Conservation (phyloP, 2,329 filamentous ascomycete genomes). For the Aureobasidium mangrovei region DNA sequence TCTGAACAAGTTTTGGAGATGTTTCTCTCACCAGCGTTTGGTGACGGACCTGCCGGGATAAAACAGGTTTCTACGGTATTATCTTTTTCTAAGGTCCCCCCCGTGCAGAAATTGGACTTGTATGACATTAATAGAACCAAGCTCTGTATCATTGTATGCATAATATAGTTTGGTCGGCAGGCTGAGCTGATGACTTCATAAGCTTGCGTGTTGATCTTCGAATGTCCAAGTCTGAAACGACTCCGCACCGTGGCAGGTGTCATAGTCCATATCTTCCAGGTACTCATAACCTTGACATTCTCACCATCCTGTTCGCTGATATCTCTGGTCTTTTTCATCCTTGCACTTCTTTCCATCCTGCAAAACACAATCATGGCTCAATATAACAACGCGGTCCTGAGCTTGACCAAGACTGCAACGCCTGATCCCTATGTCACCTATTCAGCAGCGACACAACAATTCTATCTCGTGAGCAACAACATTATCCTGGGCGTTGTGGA, state of each 20-base stretch:
- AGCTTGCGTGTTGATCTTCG: conserved; percentile 11
- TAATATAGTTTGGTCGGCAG: too few species aligned
- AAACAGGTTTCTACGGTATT: neutral
- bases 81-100: neutral
- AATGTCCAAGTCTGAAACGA: neutral
- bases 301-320: neutral
- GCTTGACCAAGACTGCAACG: conserved; percentile 33
- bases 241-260: neutral
- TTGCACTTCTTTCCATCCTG: neutral
- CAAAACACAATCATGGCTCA: neutral
- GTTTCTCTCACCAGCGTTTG: too few species aligned
- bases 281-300: neutral
- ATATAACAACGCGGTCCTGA: conserved; percentile 32
- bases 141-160: too few species aligned
- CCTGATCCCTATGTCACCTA: conserved; percentile 39
- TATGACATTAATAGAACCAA: neutral
- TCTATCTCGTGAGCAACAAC: conserved; percentile 31
- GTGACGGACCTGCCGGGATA: too few species aligned
- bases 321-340: neutral
- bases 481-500: neutral
- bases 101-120: neutral
- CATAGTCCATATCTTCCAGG: neutral
- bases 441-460: conserved; percentile 29
- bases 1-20: too few species aligned
- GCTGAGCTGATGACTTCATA: conserved; percentile 2